Evolutionary conservation across 2,329 filamentous ascomycete genomes (phyloP).

Genomic region (Rhytidhysteron rufulum): DNA sequence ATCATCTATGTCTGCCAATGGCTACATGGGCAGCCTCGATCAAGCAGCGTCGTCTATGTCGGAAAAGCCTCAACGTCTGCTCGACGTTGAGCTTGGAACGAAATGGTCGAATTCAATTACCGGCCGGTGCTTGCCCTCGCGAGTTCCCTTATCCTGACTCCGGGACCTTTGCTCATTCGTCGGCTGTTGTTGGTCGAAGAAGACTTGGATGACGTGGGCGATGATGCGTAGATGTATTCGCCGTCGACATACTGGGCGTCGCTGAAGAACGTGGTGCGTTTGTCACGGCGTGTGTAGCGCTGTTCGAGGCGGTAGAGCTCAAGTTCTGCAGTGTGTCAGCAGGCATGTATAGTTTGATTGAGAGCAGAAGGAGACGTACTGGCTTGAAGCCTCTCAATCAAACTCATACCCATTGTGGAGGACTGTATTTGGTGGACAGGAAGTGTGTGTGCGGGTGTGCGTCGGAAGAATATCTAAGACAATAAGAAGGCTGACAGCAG

Average conservation of each 20-base stretch:
- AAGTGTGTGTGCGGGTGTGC: slow-evolving; percentile 4
- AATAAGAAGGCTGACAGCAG: neutral
- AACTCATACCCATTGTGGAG: slow-evolving; percentile 37
- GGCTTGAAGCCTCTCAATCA: slow-evolving; percentile 38
- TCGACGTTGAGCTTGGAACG: no score
- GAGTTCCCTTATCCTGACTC: slow-evolving; percentile 9
- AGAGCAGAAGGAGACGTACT: slow-evolving; percentile 23
- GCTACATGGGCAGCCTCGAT: no score
- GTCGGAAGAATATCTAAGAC: neutral
- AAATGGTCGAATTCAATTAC: neutral
- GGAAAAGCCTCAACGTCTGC: no score
- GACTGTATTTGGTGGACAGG: neutral
- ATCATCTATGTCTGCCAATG: neutral
- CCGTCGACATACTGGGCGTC: slow-evolving; percentile 91
- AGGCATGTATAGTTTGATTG: neutral
- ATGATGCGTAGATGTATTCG: slow-evolving; percentile 74
- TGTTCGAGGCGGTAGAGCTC: slow-evolving; percentile 95
- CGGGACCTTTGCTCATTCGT: slow-evolving; percentile 10
- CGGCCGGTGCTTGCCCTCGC: slow-evolving; percentile 2
- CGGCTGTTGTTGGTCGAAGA: slow-evolving; percentile 15
- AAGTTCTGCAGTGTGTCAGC: slow-evolving; percentile 51
- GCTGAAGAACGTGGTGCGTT: slow-evolving; percentile 83
- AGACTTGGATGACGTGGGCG: slow-evolving; percentile 28
- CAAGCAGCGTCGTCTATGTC: no score
- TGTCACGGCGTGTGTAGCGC: slow-evolving; percentile 86